Percentiles rank a stretch among this genome's conserved stretches.
Conservation (phyloP, 1,139 yeast genomes). For the Zygosaccharomyces sapae region DNA sequence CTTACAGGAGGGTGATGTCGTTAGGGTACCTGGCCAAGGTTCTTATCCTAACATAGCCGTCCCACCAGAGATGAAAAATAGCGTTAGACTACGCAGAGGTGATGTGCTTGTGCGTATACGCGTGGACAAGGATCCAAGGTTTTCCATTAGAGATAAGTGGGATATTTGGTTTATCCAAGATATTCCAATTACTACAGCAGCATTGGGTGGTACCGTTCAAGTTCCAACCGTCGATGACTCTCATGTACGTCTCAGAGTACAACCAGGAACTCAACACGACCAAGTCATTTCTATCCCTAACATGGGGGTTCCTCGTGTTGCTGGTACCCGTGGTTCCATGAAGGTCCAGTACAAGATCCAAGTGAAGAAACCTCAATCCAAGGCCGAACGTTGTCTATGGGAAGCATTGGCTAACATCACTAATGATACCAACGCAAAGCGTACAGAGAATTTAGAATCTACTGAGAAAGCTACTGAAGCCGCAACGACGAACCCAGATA, state of each 20-base stretch:
- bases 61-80: slow-evolving; percentile 43
- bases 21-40: slow-evolving; percentile 84
- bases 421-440: slow-evolving; percentile 72
- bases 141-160: slow-evolving; percentile 48
- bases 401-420: slow-evolving; percentile 93
- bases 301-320: slow-evolving; percentile 73
- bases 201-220: slow-evolving; percentile 84
- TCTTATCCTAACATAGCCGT: slow-evolving; percentile 76
- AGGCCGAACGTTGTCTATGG: slow-evolving; percentile 85
- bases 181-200: slow-evolving; percentile 92
- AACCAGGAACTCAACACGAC: slow-evolving; percentile 82
- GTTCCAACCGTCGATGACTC: slow-evolving; percentile 85
- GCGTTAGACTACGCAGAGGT: slow-evolving; percentile 65
- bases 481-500: slow-evolving; percentile 43
- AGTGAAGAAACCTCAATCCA: slow-evolving; percentile 69
- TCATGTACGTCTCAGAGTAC: slow-evolving; percentile 70
- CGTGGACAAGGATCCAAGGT: slow-evolving; percentile 68
- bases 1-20: slow-evolving; percentile 76
- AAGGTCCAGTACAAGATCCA: slow-evolving; percentile 70
- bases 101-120: slow-evolving; percentile 79
- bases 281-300: slow-evolving; percentile 73
- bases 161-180: slow-evolving; percentile 62
- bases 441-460: slow-evolving; percentile 40
- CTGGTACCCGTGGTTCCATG: slow-evolving; percentile 72
- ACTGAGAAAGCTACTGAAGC: slow-evolving; percentile 4